Evolutionary conservation across 345 rosid species (phyloP), one percentile per base, ranked within the genome.

Genomic region (Xanthoceras sorbifolium): DNA sequence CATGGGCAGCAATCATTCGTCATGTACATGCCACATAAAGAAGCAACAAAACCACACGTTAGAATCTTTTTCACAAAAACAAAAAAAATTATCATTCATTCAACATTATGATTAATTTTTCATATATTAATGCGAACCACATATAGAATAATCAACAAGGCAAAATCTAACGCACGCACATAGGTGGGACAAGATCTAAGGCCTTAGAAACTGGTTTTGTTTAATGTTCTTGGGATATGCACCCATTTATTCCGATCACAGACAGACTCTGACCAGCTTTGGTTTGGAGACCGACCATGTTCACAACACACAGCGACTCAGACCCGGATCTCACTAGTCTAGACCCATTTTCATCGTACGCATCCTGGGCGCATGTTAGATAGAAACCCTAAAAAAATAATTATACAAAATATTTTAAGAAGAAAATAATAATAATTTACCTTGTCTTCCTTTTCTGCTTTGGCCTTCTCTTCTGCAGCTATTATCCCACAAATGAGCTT

Each of bases 401-500:
- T 1, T 46, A 23, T 25, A n/a, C 23, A 14, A 50, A 44, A 36
- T 0, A 46, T 5, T 11, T 1, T 6, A 25, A 31, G 0, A 15
- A 29, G 55, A n/a, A 52, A 66, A 62, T 46, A 28, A 3, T 1
- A 1, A 8, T 26, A 25, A 14, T 65, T 48, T 86, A 93, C 98
- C 98, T 92, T 93, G 98, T 77, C 98, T 88, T 69, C 98, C 98
- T 79, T 92, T 92, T 76, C 98, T 90, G 55, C 94, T 89, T 64
- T 93, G 97, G 28, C 98, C 98, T 90, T 92, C 97, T 77, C 98
- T 90, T 85, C 93, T 84, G 80, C 97, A 91, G 76, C 98, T 93
- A 78, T 91, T 93, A 77, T 93, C 98, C 97, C 97, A 93, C 78
- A 93, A 84, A 84, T 93, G 97, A 80, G 97, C 97, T 90, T 93